Conservation (phyloP, 2,329 filamentous ascomycete species). For the Colletotrichum sansevieriae region DNA sequence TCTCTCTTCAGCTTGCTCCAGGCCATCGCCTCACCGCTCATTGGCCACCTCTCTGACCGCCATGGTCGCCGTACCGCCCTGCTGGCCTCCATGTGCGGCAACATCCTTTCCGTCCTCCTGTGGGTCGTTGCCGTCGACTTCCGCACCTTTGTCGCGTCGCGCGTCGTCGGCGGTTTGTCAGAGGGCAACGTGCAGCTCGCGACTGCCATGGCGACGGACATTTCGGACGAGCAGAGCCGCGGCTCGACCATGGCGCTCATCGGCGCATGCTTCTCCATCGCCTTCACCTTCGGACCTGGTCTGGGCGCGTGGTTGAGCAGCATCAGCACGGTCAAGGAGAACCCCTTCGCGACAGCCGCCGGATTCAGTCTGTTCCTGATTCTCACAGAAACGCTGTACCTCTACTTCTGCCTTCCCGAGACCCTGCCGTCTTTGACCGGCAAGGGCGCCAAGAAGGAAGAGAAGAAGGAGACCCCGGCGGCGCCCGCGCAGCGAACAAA, state of each 20-base stretch:
- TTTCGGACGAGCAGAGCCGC: constrained; percentile 86
- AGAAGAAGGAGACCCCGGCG: constrained; percentile 43
- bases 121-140: constrained; percentile 97
- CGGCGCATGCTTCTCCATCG: constrained; percentile 95
- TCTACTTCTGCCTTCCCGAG: constrained; percentile 88
- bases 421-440: constrained; percentile 76
- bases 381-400: constrained; percentile 86
- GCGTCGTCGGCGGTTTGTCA: constrained; percentile 90
- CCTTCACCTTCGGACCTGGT: constrained; percentile 95
- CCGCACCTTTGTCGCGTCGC: constrained; percentile 93
- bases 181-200: constrained; percentile 98
- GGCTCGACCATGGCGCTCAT: constrained; percentile 97
- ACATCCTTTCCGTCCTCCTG: constrained; percentile 91
- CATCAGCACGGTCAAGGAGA: constrained; percentile 82
- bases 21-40: constrained; percentile 90
- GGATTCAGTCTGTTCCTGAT: constrained; percentile 89
- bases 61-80: constrained; percentile 90
- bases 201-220: constrained; percentile 95
- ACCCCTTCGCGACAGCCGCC: constrained; percentile 94
- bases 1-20: constrained; percentile 95
- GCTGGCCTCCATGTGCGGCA: constrained; percentile 91
- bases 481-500: constrained; percentile 74
- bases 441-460: constrained; percentile 41
- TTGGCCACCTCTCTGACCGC: constrained; percentile 88
- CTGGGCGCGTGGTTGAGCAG: constrained; percentile 88